Evolutionary conservation across 2,329 filamentous ascomycete species (phyloP).

Genomic region (Aspergillus tubingensis): DNA sequence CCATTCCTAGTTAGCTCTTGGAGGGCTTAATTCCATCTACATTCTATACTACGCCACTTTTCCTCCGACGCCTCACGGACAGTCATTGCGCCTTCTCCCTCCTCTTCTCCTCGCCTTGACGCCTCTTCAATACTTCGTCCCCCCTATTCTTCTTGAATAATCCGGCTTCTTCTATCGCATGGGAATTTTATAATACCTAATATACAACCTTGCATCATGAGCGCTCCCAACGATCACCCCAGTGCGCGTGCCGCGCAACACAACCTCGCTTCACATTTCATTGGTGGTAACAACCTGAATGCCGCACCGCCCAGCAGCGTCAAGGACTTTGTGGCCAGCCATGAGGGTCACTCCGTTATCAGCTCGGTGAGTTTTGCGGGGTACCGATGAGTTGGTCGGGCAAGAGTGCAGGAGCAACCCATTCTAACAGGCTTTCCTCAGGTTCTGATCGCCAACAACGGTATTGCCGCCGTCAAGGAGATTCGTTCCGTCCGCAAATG

Average conservation of each 20-base stretch:
- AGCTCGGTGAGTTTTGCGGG: conserved; percentile 75
- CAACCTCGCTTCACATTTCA: conserved; percentile 88
- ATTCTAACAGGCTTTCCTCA: conserved; percentile 39
- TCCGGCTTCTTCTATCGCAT: conserved; percentile 23
- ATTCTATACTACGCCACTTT: conserved; percentile 1
- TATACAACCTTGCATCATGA: conserved; percentile 39
- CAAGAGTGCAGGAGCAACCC: neutral
- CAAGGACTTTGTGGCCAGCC: conserved; percentile 89
- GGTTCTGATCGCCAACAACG: conserved; percentile 99
- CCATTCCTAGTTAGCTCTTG: conserved; percentile 1
- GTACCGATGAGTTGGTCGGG: neutral
- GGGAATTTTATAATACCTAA: conserved; percentile 31
- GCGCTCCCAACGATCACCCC: conserved; percentile 41
- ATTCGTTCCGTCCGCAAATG: conserved; percentile 99
- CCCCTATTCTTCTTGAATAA: conserved; percentile 3
- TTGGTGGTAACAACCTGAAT: conserved; percentile 85
- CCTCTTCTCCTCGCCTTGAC: conserved; percentile 7
- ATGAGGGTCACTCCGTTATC: conserved; percentile 97
- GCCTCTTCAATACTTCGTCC: neutral
- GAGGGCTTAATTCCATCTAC: conserved; percentile 5
- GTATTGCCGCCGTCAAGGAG: conserved; percentile 98
- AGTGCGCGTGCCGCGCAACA: conserved; percentile 77
- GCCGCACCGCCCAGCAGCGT: conserved; percentile 82
- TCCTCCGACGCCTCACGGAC: neutral
- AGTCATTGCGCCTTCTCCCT: conserved; percentile 7